Conservation (phyloP, 192 early-diverging fungal genomes). For the Umbelopsis sp. region DNA sequence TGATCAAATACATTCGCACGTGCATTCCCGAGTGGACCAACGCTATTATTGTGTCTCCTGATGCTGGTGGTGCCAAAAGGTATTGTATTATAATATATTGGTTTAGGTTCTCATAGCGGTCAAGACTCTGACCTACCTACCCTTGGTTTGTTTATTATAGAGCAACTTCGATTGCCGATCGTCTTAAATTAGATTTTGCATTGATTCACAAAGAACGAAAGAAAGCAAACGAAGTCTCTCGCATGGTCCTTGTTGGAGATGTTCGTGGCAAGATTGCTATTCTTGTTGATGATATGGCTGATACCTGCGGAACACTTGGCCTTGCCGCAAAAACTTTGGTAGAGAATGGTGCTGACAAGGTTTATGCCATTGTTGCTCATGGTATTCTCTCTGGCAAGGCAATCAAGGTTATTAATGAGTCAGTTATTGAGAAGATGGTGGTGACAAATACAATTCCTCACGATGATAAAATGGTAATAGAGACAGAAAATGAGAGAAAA, state of each 20-base stretch:
- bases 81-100: slow-evolving; percentile 30
- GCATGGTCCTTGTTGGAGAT: slow-evolving; percentile 96
- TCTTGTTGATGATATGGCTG: slow-evolving; percentile 97
- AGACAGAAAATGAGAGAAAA: too few species aligned
- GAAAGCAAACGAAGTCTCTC: slow-evolving; percentile 85
- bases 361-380: slow-evolving; percentile 97
- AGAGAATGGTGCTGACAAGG: slow-evolving; percentile 87
- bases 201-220: slow-evolving; percentile 98
- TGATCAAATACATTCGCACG: slow-evolving; percentile 85
- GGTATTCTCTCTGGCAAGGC: slow-evolving; percentile 93
- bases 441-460: slow-evolving; percentile 86
- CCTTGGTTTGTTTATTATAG: slow-evolving; percentile 45
- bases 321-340: slow-evolving; percentile 86
- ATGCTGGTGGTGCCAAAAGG: slow-evolving; percentile 96
- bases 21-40: slow-evolving; percentile 67
- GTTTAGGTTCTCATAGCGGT: neutral
- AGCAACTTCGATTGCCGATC: slow-evolving; percentile 93
- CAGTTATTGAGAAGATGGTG: slow-evolving; percentile 71
- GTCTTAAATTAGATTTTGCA: slow-evolving; percentile 91
- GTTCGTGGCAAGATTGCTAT: slow-evolving; percentile 90
- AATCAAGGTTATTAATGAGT: slow-evolving; percentile 83
- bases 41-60: slow-evolving; percentile 89
- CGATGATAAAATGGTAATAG: slow-evolving; percentile 69
- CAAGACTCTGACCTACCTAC: too few species aligned
- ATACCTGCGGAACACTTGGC: slow-evolving; percentile 91